A percentile compares a stretch with the other conserved stretches of the same genome.
Evolutionary conservation across 768 basidiomycete species (phyloP).

Genomic region (Daedaleopsis nitida): DNA sequence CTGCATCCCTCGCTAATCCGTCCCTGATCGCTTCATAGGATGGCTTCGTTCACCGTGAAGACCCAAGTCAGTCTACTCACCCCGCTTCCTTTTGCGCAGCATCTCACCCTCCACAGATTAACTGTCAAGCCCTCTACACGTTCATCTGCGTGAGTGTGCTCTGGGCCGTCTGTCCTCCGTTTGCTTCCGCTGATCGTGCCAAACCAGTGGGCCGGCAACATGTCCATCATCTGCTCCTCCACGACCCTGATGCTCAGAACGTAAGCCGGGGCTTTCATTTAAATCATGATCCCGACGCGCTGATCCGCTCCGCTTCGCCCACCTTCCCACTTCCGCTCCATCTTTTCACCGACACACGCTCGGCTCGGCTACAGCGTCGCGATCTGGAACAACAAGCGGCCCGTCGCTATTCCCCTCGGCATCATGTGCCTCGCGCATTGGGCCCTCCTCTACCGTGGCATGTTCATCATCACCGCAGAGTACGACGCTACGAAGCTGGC

Average conservation of each 20-base stretch:
- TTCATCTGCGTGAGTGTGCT: conserved; percentile 60
- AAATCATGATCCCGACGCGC: not conserved
- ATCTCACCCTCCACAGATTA: conserved; percentile 42
- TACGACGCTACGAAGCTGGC: conserved; percentile 44
- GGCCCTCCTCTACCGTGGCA: conserved; percentile 66
- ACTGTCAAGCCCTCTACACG: conserved; percentile 67
- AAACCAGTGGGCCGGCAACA: conserved; percentile 60
- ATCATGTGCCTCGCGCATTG: conserved; percentile 64
- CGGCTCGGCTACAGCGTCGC: conserved; percentile 50
- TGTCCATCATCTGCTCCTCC: conserved; percentile 65
- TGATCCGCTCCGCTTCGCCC: conserved; percentile 7
- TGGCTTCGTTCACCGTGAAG: conserved; percentile 56
- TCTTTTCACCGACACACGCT: conserved; percentile 7
- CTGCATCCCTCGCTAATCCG: not conserved
- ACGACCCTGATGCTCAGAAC: conserved; percentile 73
- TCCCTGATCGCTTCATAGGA: conserved; percentile 38
- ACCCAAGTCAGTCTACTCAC: conserved; percentile 39
- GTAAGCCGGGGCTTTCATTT: conserved; percentile 36
- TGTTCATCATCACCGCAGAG: conserved; percentile 63
- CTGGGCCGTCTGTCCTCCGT: conserved; percentile 3
- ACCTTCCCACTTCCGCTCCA: not conserved
- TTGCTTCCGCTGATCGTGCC: not conserved
- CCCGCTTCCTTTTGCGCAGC: conserved; percentile 2
- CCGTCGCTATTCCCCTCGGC: conserved; percentile 52
- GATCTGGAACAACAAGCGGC: conserved; percentile 63